phyloP scores from a whole-genome alignment of 768 basidiomycete species.

The Leccinum subtestaceum region DNA sequence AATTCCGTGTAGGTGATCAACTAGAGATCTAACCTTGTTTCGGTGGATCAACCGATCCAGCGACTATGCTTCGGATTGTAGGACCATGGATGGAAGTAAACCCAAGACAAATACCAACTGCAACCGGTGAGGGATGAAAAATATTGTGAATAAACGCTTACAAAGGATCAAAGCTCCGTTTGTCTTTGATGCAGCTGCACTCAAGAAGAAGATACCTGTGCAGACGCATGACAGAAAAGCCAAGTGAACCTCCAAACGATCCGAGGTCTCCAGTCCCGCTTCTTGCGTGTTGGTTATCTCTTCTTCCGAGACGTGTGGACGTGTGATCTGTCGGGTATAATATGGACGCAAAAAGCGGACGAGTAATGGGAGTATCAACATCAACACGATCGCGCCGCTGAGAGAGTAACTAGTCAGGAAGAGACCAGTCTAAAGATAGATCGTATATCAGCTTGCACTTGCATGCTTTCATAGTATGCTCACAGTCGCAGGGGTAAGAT shows the following conservation, averaged over 20 bases:
- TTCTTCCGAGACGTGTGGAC: background rate
- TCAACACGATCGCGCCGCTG: constrained; percentile 19
- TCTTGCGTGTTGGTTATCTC: background rate
- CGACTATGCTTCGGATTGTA: constrained; percentile 24
- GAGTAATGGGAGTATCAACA: constrained; percentile 20
- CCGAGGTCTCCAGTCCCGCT: constrained; percentile 13
- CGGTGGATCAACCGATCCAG: constrained; percentile 25
- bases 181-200: constrained; percentile 12
- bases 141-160: background rate
- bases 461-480: background rate
- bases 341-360: constrained; percentile 27
- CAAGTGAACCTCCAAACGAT: constrained; percentile 31
- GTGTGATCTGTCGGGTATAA: constrained; percentile 12
- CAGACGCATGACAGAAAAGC: constrained; percentile 20
- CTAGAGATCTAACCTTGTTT: constrained; percentile 22
- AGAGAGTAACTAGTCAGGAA: constrained; percentile 19
- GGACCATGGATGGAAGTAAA: constrained; percentile 15
- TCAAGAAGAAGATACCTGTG: constrained; percentile 9
- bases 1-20: too few species aligned
- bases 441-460: background rate
- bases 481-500: constrained; percentile 29
- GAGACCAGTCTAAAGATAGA: constrained; percentile 25
- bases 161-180: constrained; percentile 9
- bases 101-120: constrained; percentile 23
- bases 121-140: background rate